Base-by-base conservation (phyloP, 2,329 filamentous ascomycete species). In the Ambrosiella xylebori region DNA sequence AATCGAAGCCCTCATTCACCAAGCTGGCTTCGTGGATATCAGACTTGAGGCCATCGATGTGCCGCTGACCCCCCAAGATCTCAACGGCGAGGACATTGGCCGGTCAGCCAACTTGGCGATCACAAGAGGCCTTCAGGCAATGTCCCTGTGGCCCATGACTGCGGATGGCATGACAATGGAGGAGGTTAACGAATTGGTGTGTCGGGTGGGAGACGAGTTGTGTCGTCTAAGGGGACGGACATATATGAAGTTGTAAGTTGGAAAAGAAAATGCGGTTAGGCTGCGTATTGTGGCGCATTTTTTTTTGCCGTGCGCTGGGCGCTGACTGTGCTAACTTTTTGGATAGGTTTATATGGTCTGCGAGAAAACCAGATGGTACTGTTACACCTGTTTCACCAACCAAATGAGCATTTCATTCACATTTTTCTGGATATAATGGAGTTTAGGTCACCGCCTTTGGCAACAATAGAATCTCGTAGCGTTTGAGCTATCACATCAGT, bases 71-170 rank as follows among this genome's bases (percentile, higher is more conserved):
- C 80, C 82, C 27, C 91, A 86, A 85, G 68, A 72, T 35, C 80
- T 87, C 64, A 73, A 76, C 35, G 75, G 81, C 62, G 76, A 82
- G 63, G 82, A 81, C 61, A 76, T 89, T 57, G 88, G 86, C 37
- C 76, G 82, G 59, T 95, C 87, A 86, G 95, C 94, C 70, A 89
- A 91, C 65, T 73, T 91, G 27, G 84, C 82, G 44, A 74, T 95
- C 63, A 82, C 78, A 9, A 80, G 86, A 65, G 85, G 85, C 35
- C 70, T 94, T 54, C 80, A 88, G 64, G 81, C 83, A 11, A 73
- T 94, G 64, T 84, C 83, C 63, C 69, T 93, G 65, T 85, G 78
- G 40, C 85, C 89, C 7, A 76, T 96, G 66, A 83, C 79, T 50
- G 78, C 70, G 56, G 65, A 66, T 41, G 63, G 82, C 59, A 66